These are phyloP conservation scores for Takashimella koratensis DNA, from an alignment of 1,284 basidiomycete genomes.

Conservation along the genomic window DNA sequence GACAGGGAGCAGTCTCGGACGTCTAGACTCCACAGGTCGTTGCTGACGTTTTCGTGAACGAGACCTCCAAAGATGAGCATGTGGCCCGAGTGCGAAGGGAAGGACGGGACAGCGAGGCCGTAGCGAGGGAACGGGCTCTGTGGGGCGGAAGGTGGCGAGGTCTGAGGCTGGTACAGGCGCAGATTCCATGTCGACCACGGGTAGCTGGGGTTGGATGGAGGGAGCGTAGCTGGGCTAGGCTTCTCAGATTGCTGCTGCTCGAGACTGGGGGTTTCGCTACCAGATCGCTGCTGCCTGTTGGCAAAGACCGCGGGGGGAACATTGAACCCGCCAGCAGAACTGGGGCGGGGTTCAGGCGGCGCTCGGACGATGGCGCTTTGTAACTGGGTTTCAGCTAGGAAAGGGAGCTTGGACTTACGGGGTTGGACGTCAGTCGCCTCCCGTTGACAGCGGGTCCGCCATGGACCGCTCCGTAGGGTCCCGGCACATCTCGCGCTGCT, in stretches of 20 bases:
- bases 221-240: background rate
- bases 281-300: background rate
- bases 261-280: background rate
- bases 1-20: conserved; percentile 72
- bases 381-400: background rate
- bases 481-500: conserved; percentile 12
- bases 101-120: conserved; percentile 89
- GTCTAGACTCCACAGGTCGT: conserved; percentile 90
- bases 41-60: conserved; percentile 83
- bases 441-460: background rate
- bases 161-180: conserved; percentile 14
- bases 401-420: too few relatives aligned
- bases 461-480: conserved; percentile 5
- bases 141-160: conserved; percentile 26
- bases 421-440: background rate
- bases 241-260: background rate
- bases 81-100: conserved; percentile 75
- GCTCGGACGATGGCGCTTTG: background rate
- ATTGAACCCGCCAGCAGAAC: background rate
- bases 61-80: conserved; percentile 97
- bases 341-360: background rate
- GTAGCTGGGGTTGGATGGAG: conserved; percentile 12
- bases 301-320: background rate
- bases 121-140: conserved; percentile 86
- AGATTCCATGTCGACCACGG: conserved; percentile 25